A percentile compares a stretch with the other conserved stretches of the same genome.
These are phyloP conservation scores for Paramarasmius palmivorus DNA, from an alignment of 1,284 basidiomycete genomes.

Conservation along the genomic window DNA sequence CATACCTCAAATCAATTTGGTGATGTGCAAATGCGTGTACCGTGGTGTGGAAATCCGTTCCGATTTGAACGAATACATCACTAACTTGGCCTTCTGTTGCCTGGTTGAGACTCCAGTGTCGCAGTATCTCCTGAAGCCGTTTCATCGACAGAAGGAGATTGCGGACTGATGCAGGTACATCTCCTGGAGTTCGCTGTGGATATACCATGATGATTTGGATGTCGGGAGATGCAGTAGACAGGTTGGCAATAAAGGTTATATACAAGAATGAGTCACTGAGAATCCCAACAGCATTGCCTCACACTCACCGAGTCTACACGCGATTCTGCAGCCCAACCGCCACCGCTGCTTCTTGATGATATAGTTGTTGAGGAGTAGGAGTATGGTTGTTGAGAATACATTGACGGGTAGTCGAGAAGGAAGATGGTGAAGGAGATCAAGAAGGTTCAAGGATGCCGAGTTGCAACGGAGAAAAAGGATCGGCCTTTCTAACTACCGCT, in stretches of 20 bases:
- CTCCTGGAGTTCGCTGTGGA: conserved; percentile 27
- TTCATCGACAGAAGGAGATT: conserved; percentile 86
- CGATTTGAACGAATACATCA: conserved; percentile 91
- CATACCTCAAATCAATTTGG: conserved; percentile 80
- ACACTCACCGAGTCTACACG: conserved; percentile 14
- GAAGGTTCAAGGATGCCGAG: neutral
- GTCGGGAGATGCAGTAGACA: neutral
- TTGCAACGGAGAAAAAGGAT: neutral
- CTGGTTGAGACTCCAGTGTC: conserved; percentile 70
- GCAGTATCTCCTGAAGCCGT: conserved; percentile 80
- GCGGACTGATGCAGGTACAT: conserved; percentile 75
- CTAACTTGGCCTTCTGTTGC: conserved; percentile 82
- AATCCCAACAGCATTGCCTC: neutral
- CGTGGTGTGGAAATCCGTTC: conserved; percentile 88
- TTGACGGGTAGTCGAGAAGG: conserved; percentile 6
- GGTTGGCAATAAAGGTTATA: neutral
- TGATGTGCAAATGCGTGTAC: conserved; percentile 79
- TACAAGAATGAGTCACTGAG: conserved; percentile 5
- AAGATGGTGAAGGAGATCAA: neutral
- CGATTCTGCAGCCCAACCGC: conserved; percentile 5
- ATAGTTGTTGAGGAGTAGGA: conserved; percentile 12
- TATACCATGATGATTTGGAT: neutral
- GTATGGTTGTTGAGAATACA: conserved; percentile 14
- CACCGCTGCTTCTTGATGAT: conserved; percentile 5
- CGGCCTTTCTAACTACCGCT: neutral